Percentiles rank a stretch among this genome's conserved stretches.
phyloP scores from a whole-genome alignment of 805 yeast genomes.

The Suhomyces sp. region DNA sequence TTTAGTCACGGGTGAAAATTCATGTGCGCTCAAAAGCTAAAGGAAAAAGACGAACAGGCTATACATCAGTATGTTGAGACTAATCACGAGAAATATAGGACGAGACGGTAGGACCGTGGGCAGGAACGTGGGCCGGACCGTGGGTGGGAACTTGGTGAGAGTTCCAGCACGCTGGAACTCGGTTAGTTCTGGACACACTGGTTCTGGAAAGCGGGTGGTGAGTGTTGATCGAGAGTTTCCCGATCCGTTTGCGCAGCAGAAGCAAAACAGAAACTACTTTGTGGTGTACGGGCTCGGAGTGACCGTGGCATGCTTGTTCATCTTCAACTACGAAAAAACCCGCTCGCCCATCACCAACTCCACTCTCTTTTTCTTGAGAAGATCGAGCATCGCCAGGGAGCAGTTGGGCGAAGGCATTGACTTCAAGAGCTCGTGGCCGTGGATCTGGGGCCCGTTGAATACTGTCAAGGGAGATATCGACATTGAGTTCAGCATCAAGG shows the following conservation, averaged over 20 bases:
- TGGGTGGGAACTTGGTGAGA: too few relatives aligned
- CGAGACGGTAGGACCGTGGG: too few relatives aligned
- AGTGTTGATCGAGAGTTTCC: conserved; percentile 80
- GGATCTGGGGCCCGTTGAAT: conserved; percentile 84
- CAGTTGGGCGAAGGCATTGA: conserved; percentile 72
- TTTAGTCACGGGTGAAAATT: not conserved
- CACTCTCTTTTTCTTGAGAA: conserved; percentile 78
- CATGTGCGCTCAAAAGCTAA: too few relatives aligned
- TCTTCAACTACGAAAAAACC: conserved; percentile 91
- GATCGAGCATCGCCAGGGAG: conserved; percentile 63
- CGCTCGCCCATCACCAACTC: conserved; percentile 87
- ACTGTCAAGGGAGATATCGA: conserved; percentile 81
- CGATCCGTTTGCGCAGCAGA: conserved; percentile 60
- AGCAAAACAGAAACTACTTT: conserved; percentile 53
- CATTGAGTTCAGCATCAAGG: conserved; percentile 66
- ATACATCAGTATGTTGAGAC: too few relatives aligned
- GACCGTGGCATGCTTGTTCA: conserved; percentile 44
- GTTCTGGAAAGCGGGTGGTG: conserved; percentile 23
- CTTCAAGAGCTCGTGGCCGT: conserved; percentile 74
- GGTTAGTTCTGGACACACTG: too few relatives aligned
- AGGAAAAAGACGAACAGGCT: too few relatives aligned
- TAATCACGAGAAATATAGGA: too few relatives aligned
- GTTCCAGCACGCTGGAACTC: too few relatives aligned
- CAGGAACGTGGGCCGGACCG: too few relatives aligned
- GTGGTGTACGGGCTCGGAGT: conserved; percentile 40